These are phyloP conservation scores for Pulicaria dysenterica DNA, from an alignment of 129 eudicot genomes.

Conservation along the genomic window DNA sequence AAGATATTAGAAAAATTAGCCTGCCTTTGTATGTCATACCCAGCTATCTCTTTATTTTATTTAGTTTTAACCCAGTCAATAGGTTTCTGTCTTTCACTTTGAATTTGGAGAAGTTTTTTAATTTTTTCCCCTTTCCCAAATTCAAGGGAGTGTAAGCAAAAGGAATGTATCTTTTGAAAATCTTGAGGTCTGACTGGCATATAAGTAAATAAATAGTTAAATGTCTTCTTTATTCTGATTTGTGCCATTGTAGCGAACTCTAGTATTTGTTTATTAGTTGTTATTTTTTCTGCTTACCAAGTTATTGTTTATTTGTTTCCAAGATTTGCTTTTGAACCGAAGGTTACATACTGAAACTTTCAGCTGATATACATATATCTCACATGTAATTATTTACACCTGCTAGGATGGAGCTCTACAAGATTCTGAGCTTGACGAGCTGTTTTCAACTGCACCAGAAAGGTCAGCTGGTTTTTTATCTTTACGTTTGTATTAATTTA, in stretches of 20 bases:
- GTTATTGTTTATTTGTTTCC: background rate
- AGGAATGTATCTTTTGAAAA: background rate
- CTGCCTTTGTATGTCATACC: background rate
- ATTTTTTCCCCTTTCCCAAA: background rate
- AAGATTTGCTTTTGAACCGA: background rate
- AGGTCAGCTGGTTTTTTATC: slow-evolving; percentile 51
- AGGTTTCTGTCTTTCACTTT: background rate
- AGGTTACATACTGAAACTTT: slow-evolving; percentile 19
- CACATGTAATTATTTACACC: slow-evolving; percentile 20
- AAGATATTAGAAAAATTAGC: background rate
- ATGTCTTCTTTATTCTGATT: slow-evolving; percentile 12
- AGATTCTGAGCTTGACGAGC: slow-evolving; percentile 74
- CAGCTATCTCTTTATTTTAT: too few species aligned
- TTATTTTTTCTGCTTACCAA: too few species aligned
- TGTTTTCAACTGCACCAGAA: slow-evolving; percentile 95
- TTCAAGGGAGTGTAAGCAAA: background rate
- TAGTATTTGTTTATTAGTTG: background rate
- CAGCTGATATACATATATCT: slow-evolving; percentile 27
- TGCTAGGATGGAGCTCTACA: slow-evolving; percentile 75
- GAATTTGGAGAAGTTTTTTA: background rate
- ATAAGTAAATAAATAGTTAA: background rate
- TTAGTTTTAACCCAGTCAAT: background rate
- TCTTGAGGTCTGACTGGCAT: slow-evolving; percentile 1
- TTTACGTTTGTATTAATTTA: slow-evolving; percentile 17
- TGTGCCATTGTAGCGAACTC: slow-evolving; percentile 20